phyloP scores from a whole-genome alignment of 2,329 filamentous ascomycete genomes.

The Pyrenochaeta sp. region DNA sequence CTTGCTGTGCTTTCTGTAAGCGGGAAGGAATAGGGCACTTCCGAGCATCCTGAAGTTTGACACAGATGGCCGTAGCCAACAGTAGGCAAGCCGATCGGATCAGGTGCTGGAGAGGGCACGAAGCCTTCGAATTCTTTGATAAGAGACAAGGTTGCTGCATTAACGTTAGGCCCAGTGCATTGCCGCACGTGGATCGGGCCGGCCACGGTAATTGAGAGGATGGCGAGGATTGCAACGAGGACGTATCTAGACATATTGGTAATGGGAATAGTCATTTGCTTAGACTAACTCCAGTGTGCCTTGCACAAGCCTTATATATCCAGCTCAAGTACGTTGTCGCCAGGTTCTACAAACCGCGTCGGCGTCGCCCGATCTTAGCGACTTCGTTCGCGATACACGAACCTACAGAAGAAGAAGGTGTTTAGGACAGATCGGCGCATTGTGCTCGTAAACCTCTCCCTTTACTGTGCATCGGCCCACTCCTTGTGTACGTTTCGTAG shows the following conservation, averaged over 20 bases:
- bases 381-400: not conserved
- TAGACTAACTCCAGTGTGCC: not conserved
- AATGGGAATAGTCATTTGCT: not conserved
- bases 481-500: not conserved
- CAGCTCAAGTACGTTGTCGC: too few relatives aligned
- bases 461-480: not conserved
- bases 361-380: not conserved
- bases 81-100: slow-evolving; percentile 58
- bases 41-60: slow-evolving; percentile 51
- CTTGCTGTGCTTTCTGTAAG: slow-evolving; percentile 53
- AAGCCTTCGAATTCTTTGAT: slow-evolving; percentile 53
- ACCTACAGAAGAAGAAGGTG: not conserved
- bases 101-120: slow-evolving; percentile 41
- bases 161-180: slow-evolving; percentile 37
- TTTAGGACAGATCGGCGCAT: not conserved
- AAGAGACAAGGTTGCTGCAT: slow-evolving; percentile 45
- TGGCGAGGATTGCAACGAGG: slow-evolving; percentile 1
- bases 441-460: not conserved
- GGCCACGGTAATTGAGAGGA: slow-evolving; percentile 10
- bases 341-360: too few relatives aligned
- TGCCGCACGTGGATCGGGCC: slow-evolving; percentile 14
- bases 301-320: too few relatives aligned
- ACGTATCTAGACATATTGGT: not conserved
- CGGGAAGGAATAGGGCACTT: slow-evolving; percentile 58
- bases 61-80: slow-evolving; percentile 63